These are phyloP conservation scores for Aspergillus calidoustus DNA, from an alignment of 2,329 filamentous ascomycete genomes.

Conservation along the genomic window DNA sequence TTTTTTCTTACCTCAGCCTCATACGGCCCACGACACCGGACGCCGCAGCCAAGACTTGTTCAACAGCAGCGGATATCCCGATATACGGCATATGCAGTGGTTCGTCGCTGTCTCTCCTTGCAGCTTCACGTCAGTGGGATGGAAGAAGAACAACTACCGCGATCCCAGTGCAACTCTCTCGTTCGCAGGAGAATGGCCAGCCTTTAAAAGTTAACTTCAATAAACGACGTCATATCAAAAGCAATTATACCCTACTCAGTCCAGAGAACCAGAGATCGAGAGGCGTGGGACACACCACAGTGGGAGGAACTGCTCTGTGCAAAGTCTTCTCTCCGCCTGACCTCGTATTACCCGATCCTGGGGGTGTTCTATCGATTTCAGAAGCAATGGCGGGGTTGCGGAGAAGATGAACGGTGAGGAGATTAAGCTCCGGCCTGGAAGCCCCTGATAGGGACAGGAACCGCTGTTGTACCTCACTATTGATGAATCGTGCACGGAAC, in stretches of 20 bases:
- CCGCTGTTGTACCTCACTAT: background rate
- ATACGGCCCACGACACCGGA: no score
- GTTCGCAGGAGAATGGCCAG: background rate
- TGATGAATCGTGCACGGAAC: background rate
- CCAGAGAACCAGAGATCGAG: background rate
- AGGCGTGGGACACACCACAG: background rate
- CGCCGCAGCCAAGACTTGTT: no score
- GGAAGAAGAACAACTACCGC: slow-evolving; percentile 9
- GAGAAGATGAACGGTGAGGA: background rate
- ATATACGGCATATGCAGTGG: no score
- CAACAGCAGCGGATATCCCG: no score
- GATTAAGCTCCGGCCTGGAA: background rate
- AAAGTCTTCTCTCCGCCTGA: no score
- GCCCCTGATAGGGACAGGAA: background rate
- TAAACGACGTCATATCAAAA: background rate
- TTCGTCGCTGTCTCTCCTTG: no score
- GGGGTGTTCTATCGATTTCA: background rate
- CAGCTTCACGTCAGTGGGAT: no score
- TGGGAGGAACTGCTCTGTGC: no score
- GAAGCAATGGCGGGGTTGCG: background rate
- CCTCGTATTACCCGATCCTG: no score
- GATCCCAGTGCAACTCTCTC: background rate
- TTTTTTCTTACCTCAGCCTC: no score
- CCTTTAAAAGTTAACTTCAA: background rate
- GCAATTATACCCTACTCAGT: background rate